phyloP scores from a whole-genome alignment of 805 yeast species.

The Tetrapisispora taiwanensis region DNA sequence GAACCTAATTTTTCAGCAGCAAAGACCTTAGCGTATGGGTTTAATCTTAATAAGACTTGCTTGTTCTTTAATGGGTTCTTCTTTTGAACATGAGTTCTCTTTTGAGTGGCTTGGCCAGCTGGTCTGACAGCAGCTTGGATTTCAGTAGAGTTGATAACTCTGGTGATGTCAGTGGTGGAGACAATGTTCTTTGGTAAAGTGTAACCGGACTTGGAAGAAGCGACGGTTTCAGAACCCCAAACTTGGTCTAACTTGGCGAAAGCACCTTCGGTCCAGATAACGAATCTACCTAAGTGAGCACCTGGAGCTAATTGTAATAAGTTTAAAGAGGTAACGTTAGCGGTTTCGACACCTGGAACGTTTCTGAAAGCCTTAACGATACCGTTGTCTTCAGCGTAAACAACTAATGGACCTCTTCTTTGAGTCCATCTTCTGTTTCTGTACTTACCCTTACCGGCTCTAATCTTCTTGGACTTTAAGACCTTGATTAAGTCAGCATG shows the following conservation, averaged over 20 bases:
- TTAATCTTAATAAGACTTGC: conserved; percentile 93
- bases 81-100: conserved; percentile 93
- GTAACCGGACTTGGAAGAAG: conserved; percentile 81
- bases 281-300: conserved; percentile 99
- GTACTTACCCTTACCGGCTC: conserved; percentile 99
- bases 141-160: conserved; percentile 98
- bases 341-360: conserved; percentile 99
- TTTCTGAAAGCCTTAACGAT: conserved; percentile 97
- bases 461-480: conserved; percentile 93
- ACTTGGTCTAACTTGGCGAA: conserved; percentile 91
- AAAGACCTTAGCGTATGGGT: conserved; percentile 99
- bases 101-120: conserved; percentile 87
- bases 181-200: conserved; percentile 88
- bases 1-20: conserved; percentile 85
- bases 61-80: conserved; percentile 99
- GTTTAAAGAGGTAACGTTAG: conserved; percentile 84
- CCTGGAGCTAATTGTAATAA: conserved; percentile 99
- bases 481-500: conserved; percentile 97
- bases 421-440: conserved; percentile 99
- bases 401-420: conserved; percentile 99
- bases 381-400: conserved; percentile 97
- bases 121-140: conserved; percentile 95
- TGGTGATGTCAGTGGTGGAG: conserved; percentile 90
- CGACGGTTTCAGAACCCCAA: conserved; percentile 88
- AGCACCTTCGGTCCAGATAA: conserved; percentile 99